Evolutionary conservation across 75 land plant genomes (phyloP).

Genomic region (Pinus albicaulis): DNA sequence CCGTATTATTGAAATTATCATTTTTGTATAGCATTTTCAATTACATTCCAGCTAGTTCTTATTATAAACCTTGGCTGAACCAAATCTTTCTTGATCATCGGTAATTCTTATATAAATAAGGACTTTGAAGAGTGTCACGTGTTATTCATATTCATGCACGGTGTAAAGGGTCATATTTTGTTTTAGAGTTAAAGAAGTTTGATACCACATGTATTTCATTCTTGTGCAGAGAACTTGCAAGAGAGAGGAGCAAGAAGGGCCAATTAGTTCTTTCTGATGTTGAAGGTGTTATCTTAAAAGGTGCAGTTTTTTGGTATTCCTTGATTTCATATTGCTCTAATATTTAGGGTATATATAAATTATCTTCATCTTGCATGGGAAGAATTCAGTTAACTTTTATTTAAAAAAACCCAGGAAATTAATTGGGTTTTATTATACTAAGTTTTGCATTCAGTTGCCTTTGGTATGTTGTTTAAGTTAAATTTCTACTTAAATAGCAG

Average conservation of each 20-base stretch:
- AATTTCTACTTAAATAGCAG: background rate
- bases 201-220: background rate
- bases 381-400: background rate
- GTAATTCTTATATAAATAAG: background rate
- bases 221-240: constrained; percentile 77
- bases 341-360: background rate
- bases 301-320: constrained; percentile 21
- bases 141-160: background rate
- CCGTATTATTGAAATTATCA: too few relatives aligned
- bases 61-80: background rate
- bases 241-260: constrained; percentile 57
- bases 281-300: constrained; percentile 67
- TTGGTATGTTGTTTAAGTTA: background rate
- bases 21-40: background rate
- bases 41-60: background rate
- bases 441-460: background rate
- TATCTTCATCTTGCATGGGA: background rate
- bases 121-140: background rate
- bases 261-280: constrained; percentile 60
- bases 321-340: background rate
- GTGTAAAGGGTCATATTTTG: background rate
- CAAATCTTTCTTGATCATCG: background rate
- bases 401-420: background rate
- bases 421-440: background rate
- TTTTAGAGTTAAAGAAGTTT: background rate